Percentiles rank a stretch among this genome's conserved stretches.
Evolutionary conservation across 2,329 filamentous ascomycete genomes (phyloP).

Genomic region (Sclerotinia subarctica): DNA sequence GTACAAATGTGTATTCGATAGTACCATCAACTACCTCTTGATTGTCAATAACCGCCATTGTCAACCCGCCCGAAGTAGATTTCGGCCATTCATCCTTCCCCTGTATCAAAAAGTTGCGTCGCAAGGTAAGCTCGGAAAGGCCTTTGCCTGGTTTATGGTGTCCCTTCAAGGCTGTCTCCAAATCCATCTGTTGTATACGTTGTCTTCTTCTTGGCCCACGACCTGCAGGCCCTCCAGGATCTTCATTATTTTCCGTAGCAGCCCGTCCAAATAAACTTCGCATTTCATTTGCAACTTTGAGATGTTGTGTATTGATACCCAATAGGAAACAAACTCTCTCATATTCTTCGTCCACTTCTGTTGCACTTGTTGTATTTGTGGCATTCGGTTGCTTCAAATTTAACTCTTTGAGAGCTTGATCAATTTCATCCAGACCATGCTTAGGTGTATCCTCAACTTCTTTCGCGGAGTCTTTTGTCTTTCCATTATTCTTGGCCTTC

Average conservation of each 20-base stretch:
- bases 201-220: constrained; percentile 43
- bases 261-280: constrained; percentile 65
- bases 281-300: constrained; percentile 93
- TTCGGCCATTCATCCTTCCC: constrained; percentile 71
- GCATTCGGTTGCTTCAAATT: constrained; percentile 42
- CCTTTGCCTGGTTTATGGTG: constrained; percentile 52
- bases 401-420: constrained; percentile 59
- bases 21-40: constrained; percentile 50
- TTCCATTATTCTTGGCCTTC: constrained; percentile 36
- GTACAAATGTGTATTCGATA: constrained; percentile 73
- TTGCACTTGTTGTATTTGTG: constrained; percentile 33
- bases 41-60: constrained; percentile 64
- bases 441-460: constrained; percentile 35
- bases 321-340: constrained; percentile 53
- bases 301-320: constrained; percentile 63
- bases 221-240: constrained; percentile 41
- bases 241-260: constrained; percentile 55
- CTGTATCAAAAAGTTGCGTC: constrained; percentile 66
- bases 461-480: constrained; percentile 10
- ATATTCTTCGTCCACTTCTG: constrained; percentile 34
- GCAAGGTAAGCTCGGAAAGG: constrained; percentile 55
- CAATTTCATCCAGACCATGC: constrained; percentile 58
- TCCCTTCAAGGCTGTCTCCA: constrained; percentile 39
- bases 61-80: constrained; percentile 71
- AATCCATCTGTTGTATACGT: constrained; percentile 45